Base-by-base conservation (phyloP, 768 basidiomycete species). In the Exidia glandulosa region DNA sequence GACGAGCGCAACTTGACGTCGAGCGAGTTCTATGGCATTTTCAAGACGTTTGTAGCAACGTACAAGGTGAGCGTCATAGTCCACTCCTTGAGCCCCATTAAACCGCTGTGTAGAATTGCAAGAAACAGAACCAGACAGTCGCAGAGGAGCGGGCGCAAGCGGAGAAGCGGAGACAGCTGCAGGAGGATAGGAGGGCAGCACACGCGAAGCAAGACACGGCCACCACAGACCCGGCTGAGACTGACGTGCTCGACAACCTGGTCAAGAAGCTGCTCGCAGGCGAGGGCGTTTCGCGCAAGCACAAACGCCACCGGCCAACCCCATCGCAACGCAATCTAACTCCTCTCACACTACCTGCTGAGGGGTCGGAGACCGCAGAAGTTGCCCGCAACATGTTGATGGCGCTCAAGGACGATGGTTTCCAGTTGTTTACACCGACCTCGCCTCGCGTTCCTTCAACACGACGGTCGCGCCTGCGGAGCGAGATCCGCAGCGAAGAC, bases 11-110 rank as follows among this genome's bases (percentile, higher is more conserved):
- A 77, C 63, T 85, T 87, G 82, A 74, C 86, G 55, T 91, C 93
- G 0, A 79, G 87, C 2, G 95, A 97, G 67, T 99, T 98, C 75
- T 99, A 92, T 73, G 92, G 85, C 13, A 86, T 95, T 66, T 97
- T 98, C 82, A 94, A 96, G 75, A 96, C 91, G 2, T 99, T 99
- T 66, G 82, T 94, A 30, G 94, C 87, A 0, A 95, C 94, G 2
- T 99, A 94, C 73, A 86, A 79, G 79, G 90, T 90, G 63, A 60
- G 77, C 68, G 30, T 34, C 3, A 58, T 41, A 19, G 37, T 12
- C 14, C 36, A 32, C 37, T 59, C 6, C 32, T 59, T 23, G n/a
- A n/a, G n/a, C 19, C 30, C n/a, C 23, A 32, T 32, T 31, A 50
- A 58, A 29, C 48, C 25, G 27, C 12, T 56, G 25, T 33, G 50